A percentile compares a stretch with the other conserved stretches of the same genome.
Conservation (phyloP, 768 basidiomycete species). For the Inosperma sp. region DNA sequence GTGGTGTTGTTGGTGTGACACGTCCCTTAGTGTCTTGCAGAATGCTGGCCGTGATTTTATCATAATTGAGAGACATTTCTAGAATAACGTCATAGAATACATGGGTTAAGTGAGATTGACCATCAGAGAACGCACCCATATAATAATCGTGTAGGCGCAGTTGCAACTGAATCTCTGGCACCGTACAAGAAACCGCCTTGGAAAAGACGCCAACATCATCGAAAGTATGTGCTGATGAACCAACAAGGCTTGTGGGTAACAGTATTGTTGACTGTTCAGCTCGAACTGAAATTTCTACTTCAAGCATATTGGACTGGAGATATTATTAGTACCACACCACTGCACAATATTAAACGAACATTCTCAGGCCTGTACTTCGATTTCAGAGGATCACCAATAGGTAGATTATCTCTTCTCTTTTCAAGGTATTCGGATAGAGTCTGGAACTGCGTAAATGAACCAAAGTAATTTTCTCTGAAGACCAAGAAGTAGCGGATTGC, state of each 20-base stretch:
- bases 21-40: constrained; percentile 33
- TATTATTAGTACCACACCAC: constrained; percentile 1
- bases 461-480: constrained; percentile 90
- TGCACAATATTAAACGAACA: constrained; percentile 25
- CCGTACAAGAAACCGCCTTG: constrained; percentile 39
- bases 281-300: constrained; percentile 59
- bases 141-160: constrained; percentile 81
- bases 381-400: constrained; percentile 76
- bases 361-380: constrained; percentile 76
- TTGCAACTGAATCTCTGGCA: constrained; percentile 71
- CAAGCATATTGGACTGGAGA: constrained; percentile 74
- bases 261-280: constrained; percentile 51
- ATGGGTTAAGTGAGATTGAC: not conserved
- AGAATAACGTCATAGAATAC: constrained; percentile 1
- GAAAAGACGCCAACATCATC: constrained; percentile 16
- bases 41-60: constrained; percentile 52
- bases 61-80: constrained; percentile 80
- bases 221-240: constrained; percentile 41
- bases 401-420: constrained; percentile 51
- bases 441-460: constrained; percentile 88
- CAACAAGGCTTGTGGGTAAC: constrained; percentile 64
- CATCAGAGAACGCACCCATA: constrained; percentile 56
- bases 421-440: constrained; percentile 83
- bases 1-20: constrained; percentile 13
- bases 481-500: constrained; percentile 84